phyloP scores from a whole-genome alignment of 257 asterid species.

The Rehmannia glutinosa region DNA sequence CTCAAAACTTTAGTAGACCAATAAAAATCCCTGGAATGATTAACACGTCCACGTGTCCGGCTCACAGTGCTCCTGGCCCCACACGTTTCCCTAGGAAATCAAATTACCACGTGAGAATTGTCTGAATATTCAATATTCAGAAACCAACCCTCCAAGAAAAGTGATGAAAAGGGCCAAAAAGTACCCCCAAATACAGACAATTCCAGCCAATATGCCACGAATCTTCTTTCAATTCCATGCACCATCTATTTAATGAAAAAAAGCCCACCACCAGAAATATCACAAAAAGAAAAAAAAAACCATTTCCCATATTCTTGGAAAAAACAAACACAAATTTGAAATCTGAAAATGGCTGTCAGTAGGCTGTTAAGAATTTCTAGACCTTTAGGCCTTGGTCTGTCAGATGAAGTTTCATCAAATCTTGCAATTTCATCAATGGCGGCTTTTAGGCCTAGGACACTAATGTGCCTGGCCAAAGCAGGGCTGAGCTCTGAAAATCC shows the following conservation, averaged over 20 bases:
- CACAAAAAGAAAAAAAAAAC: background rate
- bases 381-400: slow-evolving; percentile 16
- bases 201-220: slow-evolving; percentile 45
- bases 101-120: slow-evolving; percentile 10
- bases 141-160: slow-evolving; percentile 28
- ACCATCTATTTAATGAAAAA: slow-evolving; percentile 20
- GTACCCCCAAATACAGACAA: slow-evolving; percentile 21
- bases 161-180: slow-evolving; percentile 23
- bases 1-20: slow-evolving; percentile 15
- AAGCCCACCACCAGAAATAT: slow-evolving; percentile 11
- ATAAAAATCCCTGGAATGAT: slow-evolving; percentile 13
- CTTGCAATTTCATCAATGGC: background rate
- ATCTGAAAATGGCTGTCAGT: slow-evolving; percentile 43
- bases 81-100: slow-evolving; percentile 13
- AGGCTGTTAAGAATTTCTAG: slow-evolving; percentile 39
- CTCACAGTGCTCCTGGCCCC: slow-evolving; percentile 19
- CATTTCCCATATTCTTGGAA: background rate
- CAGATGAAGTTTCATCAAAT: slow-evolving; percentile 11
- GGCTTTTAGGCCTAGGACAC: slow-evolving; percentile 14
- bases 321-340: background rate
- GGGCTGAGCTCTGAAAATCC: slow-evolving; percentile 19
- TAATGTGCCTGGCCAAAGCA: slow-evolving; percentile 27
- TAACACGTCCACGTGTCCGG: slow-evolving; percentile 29
- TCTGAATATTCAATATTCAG: slow-evolving; percentile 20
- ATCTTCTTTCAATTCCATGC: slow-evolving; percentile 40